Conservation (phyloP, 768 basidiomycete genomes). For the Rhodotorula kratochvilovae region DNA sequence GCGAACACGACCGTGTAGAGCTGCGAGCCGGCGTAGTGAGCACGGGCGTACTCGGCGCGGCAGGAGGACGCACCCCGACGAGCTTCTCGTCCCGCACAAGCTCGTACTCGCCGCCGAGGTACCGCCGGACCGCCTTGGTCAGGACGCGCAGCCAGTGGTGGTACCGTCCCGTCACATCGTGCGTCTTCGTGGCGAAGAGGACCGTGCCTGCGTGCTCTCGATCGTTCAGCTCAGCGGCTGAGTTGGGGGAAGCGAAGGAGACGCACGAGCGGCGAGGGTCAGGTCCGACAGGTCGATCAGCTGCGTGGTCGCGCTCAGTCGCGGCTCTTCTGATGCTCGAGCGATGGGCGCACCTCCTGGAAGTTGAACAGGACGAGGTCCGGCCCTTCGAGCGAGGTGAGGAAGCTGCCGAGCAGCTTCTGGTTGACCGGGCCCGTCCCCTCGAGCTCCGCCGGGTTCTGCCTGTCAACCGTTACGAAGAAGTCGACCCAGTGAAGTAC, state of each 20-base stretch:
- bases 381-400: slow-evolving; percentile 61
- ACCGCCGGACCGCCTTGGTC: slow-evolving; percentile 61
- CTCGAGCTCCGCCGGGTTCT: slow-evolving; percentile 67
- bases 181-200: slow-evolving; percentile 69
- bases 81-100: slow-evolving; percentile 79
- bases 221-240: not conserved
- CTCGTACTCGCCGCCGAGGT: slow-evolving; percentile 70
- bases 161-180: slow-evolving; percentile 81
- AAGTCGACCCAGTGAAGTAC: too few relatives aligned
- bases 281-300: slow-evolving; percentile 80
- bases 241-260: too few relatives aligned
- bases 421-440: slow-evolving; percentile 55
- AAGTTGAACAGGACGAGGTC: slow-evolving; percentile 91
- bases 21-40: not conserved
- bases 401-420: slow-evolving; percentile 9
- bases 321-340: not conserved
- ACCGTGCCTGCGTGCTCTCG: slow-evolving; percentile 60
- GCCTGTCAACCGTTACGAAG: too few relatives aligned
- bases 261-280: slow-evolving; percentile 71
- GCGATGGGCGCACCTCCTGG: slow-evolving; percentile 62
- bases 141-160: slow-evolving; percentile 81
- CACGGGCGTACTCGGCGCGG: rapidly evolving
- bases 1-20: slow-evolving; percentile 70
- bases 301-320: not conserved
- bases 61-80: slow-evolving; percentile 58